Base-by-base conservation (phyloP, 1,284 basidiomycete genomes). In the Cryptococcus sp. region DNA sequence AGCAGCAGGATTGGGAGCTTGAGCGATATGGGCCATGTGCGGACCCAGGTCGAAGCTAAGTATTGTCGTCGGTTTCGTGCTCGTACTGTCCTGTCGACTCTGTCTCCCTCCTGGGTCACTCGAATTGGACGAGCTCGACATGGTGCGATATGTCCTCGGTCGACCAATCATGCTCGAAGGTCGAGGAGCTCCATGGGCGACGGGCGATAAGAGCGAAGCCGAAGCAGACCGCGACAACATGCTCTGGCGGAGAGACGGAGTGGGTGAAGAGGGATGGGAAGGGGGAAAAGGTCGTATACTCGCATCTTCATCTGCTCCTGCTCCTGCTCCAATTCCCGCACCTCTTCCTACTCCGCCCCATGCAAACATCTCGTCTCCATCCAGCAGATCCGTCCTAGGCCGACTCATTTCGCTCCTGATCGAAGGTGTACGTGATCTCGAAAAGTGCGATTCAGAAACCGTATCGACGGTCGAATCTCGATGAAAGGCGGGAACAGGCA, bases 41-140 rank as follows among this genome's bases (percentile, higher is more conserved):
- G 82, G 79, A 35, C 80, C 80, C 16, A 89, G 74, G 63, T 97
- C 92, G 52, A 94, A 81, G 58, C 87, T 91, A 37, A 95, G 79
- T 23, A 95, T 73, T 0, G 93, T 97, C 2, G 93, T 97, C 2
- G 91, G 93, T 71, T 97, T 97, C 5, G 93, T 97, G 64, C 87
- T 90, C 0, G 89, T 55, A 35, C 65, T 60, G 47, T 62, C 58
- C 37, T 57, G 87, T 18, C 66, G 16, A 39, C 55, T 60, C 16
- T 51, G 50, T 35, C 50, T 43, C 21, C 86, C 81, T 22, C 19
- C 14, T 21, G 32, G 48, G 10, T 45, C 54, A 41, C 62, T 58
- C 1, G 53, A 53, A n/a, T 51, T 53, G 21, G 49, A 45, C 37
- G 48, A 56, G 19, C 39, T 35, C 12, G 37, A 40, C 22, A 24